phyloP scores from a whole-genome alignment of 1,284 basidiomycete genomes.

The Malassezia furfur region DNA sequence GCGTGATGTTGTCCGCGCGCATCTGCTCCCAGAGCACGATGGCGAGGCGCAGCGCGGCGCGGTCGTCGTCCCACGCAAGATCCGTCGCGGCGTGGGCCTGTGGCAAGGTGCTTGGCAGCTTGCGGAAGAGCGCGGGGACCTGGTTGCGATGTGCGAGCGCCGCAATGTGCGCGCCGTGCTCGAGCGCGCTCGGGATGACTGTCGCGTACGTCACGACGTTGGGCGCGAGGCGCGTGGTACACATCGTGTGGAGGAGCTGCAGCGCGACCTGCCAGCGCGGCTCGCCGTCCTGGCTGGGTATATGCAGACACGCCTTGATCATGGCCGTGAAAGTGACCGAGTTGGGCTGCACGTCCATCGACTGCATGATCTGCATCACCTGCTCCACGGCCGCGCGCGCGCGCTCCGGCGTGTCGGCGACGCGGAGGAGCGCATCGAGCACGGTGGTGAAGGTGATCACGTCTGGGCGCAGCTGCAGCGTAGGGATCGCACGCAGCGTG shows the following conservation, averaged over 20 bases:
- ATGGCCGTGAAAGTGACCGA: conserved; percentile 34
- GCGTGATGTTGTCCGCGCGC: conserved; percentile 16
- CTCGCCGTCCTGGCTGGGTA: neutral
- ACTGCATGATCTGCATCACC: conserved; percentile 29
- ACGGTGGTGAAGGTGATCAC: conserved; percentile 38
- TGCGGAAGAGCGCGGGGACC: conserved; percentile 3
- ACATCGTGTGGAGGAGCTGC: conserved; percentile 31
- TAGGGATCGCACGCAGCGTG: conserved; percentile 22
- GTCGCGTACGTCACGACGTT: conserved; percentile 31
- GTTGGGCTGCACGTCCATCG: conserved; percentile 27
- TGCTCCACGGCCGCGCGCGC: conserved; percentile 20
- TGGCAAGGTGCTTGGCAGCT: neutral
- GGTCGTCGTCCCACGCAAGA: conserved; percentile 4
- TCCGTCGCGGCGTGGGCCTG: neutral
- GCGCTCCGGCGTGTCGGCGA: conserved; percentile 16
- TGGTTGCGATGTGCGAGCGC: conserved; percentile 15
- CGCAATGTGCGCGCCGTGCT: conserved; percentile 6
- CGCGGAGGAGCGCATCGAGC: conserved; percentile 32
- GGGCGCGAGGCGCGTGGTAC: conserved; percentile 25
- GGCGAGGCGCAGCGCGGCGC: conserved; percentile 20
- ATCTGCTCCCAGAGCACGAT: conserved; percentile 28
- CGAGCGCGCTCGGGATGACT: conserved; percentile 22
- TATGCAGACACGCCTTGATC: conserved; percentile 33
- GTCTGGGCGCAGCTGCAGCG: conserved; percentile 23
- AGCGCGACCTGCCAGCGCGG: conserved; percentile 28